Percentiles rank a stretch among this genome's conserved stretches.
phyloP scores from a whole-genome alignment of 148 eudicot species.

The Vaccinium myrtillus region DNA sequence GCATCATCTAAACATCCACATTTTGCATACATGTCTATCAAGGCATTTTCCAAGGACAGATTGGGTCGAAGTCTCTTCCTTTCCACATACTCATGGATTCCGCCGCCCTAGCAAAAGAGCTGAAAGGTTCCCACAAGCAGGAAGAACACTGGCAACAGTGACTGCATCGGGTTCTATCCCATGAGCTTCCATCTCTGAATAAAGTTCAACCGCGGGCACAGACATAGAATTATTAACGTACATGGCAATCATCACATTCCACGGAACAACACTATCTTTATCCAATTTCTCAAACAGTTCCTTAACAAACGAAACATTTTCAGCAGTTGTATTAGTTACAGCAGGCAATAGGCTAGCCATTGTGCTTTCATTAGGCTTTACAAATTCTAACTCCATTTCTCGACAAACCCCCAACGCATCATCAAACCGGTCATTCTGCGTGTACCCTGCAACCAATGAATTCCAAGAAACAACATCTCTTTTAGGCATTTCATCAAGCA shows the following conservation, averaged over 20 bases:
- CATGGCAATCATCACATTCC: constrained; percentile 88
- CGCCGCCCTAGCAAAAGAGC: constrained; percentile 61
- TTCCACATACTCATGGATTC: constrained; percentile 53
- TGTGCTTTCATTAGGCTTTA: constrained; percentile 68
- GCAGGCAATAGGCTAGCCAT: constrained; percentile 78
- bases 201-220: constrained; percentile 60
- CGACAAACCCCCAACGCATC: constrained; percentile 67
- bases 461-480: constrained; percentile 81
- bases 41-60: constrained; percentile 66
- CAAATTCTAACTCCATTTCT: constrained; percentile 42
- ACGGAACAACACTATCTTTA: constrained; percentile 45
- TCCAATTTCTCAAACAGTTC: constrained; percentile 47
- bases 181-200: constrained; percentile 49
- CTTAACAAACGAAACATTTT: constrained; percentile 55
- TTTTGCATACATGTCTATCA: constrained; percentile 86
- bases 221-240: constrained; percentile 76
- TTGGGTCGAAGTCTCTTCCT: constrained; percentile 54
- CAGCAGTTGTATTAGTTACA: constrained; percentile 46
- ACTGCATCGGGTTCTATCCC: constrained; percentile 65
- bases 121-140: constrained; percentile 86
- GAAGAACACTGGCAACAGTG: constrained; percentile 70
- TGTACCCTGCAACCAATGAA: constrained; percentile 71
- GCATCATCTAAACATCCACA: constrained; percentile 75
- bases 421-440: constrained; percentile 54
- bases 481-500: constrained; percentile 54